Conservation (phyloP, 2,329 filamentous ascomycete species). For the Fusarium coffeatum region DNA sequence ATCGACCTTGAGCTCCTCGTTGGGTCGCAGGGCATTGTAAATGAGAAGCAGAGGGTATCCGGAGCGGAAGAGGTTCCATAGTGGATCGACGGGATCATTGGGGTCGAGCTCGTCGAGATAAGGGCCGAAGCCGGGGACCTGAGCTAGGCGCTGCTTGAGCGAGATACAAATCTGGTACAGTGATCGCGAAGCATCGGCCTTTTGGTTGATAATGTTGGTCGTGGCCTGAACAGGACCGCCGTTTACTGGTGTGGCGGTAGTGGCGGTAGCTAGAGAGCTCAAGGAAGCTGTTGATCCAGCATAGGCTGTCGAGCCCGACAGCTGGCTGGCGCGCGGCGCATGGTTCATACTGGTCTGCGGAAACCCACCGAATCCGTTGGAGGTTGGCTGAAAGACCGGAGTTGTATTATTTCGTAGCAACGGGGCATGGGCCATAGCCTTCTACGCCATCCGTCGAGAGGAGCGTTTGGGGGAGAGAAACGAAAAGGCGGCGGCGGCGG, state of each 20-base stretch:
- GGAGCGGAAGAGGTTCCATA: constrained; percentile 88
- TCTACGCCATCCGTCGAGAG: constrained; percentile 56
- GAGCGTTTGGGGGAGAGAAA: constrained; percentile 14
- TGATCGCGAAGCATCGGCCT: constrained; percentile 89
- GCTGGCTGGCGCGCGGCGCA: constrained; percentile 68
- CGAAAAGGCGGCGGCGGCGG: constrained; percentile 15
- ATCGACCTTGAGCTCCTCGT: constrained; percentile 74
- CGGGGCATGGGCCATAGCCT: constrained; percentile 70
- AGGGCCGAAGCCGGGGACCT: constrained; percentile 84
- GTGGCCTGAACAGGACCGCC: constrained; percentile 61
- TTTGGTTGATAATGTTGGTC: constrained; percentile 76
- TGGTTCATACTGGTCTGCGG: constrained; percentile 63
- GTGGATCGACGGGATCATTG: constrained; percentile 82
- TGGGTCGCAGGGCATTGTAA: constrained; percentile 85
- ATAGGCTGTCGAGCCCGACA: constrained; percentile 70
- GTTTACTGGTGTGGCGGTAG: constrained; percentile 59
- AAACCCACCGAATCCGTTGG: constrained; percentile 60
- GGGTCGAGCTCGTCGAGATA: constrained; percentile 79
- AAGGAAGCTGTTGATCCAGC: constrained; percentile 65
- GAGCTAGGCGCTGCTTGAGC: constrained; percentile 81
- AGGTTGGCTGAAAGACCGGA: constrained; percentile 63
- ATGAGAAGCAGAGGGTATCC: constrained; percentile 88
- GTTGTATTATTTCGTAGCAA: constrained; percentile 69
- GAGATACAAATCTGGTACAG: constrained; percentile 95
- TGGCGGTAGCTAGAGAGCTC: constrained; percentile 59